Evolutionary conservation across 2,329 filamentous ascomycete genomes (phyloP), one percentile per base, ranked within the genome.

Genomic region (Pseudogymnoascus sp.): DNA sequence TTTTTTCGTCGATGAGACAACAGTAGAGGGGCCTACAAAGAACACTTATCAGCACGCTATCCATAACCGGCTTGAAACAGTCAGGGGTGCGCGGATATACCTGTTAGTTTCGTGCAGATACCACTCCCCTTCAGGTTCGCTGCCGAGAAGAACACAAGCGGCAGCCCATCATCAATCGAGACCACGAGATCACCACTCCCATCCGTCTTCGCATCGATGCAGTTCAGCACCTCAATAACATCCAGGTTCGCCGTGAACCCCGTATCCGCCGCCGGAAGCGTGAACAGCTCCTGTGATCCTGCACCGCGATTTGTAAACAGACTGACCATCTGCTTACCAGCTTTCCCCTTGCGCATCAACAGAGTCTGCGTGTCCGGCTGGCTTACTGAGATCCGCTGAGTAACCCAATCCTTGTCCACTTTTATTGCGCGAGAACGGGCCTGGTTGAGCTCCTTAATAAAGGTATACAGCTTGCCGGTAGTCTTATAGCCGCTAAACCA

Each of bases 401-500:
- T 55, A 5, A 33, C 48, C 48, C 48, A 55, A 10, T 55, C 48
- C 29, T 55, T 55, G 48, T 55, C 48, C n/a, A 55, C 48, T 33
- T 27, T 17, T 12, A 55, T 55, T 1, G 48, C 48, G 29, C 48
- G 48, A 17, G 48, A 55, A 17, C 80, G 79, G 31, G 79, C 74
- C 13, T 71, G 70, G 65, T 82, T 83, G 13, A 79, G 68, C 0
- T 66, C 61, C 0, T 75, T 70, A 33, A 80, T 74, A 13, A 71
- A 68, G 27, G 67, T 65, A 66, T 80, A 80, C 2, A 79, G 66
- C 4, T 72, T 68, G 4, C 72, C 64, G 0, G 66, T 68, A 0
- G 73, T 78, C 15, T 71, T 66, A 63, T 77, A 80, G 0, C 71
- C 71, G 74, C 62, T 65, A 0, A 76, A 65, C 78, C 78, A 80